Base-by-base conservation (phyloP, 441 rosid species). In the Adansonia rubrostipa region DNA sequence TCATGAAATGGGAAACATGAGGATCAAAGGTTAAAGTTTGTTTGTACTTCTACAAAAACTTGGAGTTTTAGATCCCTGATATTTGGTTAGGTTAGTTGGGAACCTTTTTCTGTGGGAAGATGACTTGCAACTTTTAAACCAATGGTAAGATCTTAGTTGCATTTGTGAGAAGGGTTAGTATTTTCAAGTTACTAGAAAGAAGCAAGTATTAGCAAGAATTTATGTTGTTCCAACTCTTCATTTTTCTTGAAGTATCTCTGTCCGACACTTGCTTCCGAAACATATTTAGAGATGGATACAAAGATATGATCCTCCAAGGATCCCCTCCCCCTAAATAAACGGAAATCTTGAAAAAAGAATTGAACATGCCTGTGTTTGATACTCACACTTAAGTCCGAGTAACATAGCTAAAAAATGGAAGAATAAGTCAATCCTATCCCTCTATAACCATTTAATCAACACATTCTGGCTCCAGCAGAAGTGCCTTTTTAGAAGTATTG, bases 121-220 rank as follows among this genome's bases (percentile, higher is more conserved):
- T 61, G 15, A 61, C 65, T 20, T 61, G 40, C 15, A 22, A 22
- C 20, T 9, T 61, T 20, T 22, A 61, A 13, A 22, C 15, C 28
- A 22, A 22, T 22, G 14, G 13, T 24, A 11, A 61, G 65, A 20
- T 61, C 65, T 22, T 20, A 57, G 24, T 10, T 63, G 8, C 11
- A 63, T 28, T 8, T 48, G 11, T 10, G 53, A 48, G 15, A 10
- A 48, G 53, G 14, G 14, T 11, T 13, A 48, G 14, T 2, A 48
- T 65, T 65, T 65, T 65, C 1, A n/a, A 69, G 57, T 68, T 68
- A 19, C 4, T 47, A 19, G 24, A n/a, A 67, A 44, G 54, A 67
- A 36, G 28, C 28, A 45, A 17, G 54, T 19, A 7, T 66, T 40
- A 66, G 50, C 19, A 63, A 33, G 44, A 28, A 36, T 3, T 36